phyloP scores from a whole-genome alignment of 768 basidiomycete species.

The Hypsizygus marmoreus region DNA sequence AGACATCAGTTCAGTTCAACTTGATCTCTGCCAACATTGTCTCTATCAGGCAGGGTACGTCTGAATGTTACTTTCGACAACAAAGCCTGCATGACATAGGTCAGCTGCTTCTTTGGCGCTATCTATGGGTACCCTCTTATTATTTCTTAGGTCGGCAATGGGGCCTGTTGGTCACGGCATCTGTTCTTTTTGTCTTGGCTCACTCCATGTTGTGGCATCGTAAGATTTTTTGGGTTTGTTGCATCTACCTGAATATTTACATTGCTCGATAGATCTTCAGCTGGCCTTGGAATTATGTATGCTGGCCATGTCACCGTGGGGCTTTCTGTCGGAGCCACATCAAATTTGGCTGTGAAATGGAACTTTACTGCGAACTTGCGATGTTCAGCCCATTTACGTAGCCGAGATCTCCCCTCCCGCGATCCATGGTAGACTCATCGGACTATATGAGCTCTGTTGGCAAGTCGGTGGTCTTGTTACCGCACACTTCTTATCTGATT shows the following conservation, averaged over 20 bases:
- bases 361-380: no score
- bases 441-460: slow-evolving; percentile 50
- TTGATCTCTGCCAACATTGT: slow-evolving; percentile 46
- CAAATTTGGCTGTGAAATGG: slow-evolving; percentile 35
- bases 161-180: slow-evolving; percentile 31
- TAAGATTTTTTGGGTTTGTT: slow-evolving; percentile 9
- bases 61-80: not conserved
- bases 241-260: not conserved
- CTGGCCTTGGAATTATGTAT: slow-evolving; percentile 41
- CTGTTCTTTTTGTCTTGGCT: slow-evolving; percentile 44
- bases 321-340: slow-evolving; percentile 40
- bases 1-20: slow-evolving; percentile 30
- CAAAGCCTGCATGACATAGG: slow-evolving; percentile 1
- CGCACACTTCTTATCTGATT: slow-evolving; percentile 8
- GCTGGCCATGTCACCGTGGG: slow-evolving; percentile 44
- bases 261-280: slow-evolving; percentile 19
- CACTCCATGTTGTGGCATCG: slow-evolving; percentile 35
- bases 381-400: slow-evolving; percentile 44
- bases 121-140: slow-evolving; percentile 36
- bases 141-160: slow-evolving; percentile 40
- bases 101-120: slow-evolving; percentile 41
- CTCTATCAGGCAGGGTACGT: slow-evolving; percentile 47
- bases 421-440: slow-evolving; percentile 49
- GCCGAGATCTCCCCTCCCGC: slow-evolving; percentile 47
- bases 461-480: slow-evolving; percentile 47